Evolutionary conservation across 768 basidiomycete genomes (phyloP), one percentile per base, ranked within the genome.

Genomic region (Boletus subparvulus): DNA sequence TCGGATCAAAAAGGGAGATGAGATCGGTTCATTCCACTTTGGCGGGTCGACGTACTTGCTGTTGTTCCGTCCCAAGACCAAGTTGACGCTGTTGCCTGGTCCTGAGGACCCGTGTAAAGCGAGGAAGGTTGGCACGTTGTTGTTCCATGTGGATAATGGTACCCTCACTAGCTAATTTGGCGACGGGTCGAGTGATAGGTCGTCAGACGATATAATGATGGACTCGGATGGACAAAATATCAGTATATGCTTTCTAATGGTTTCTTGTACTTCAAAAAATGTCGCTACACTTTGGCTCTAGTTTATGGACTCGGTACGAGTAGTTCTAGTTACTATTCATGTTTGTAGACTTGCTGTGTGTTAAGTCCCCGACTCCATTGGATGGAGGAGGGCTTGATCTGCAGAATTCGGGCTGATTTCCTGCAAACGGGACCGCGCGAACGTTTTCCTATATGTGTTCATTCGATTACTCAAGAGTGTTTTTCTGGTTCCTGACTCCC

Each of bases 21-120:
- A 85, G 63, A 56, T 84, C 1, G 86, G 85, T 56, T 79, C 76
- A 72, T 83, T 87, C 77, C 84, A 85, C 62, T 85, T 85, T 69
- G 83, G 83, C 3, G 84, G 84, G 1, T 85, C 81, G 21, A 77
- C 80, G 1, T 75, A 81, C 55, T 69, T 75, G 54, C 58, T 80
- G 46, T 55, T 83, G 17, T 85, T 85, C 72, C 54, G 73, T 32
- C 67, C 69, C 17, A 59, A 73, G 51, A 68, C 68, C 41, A 43
- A 52, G 52, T 14, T 69, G 55, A 66, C 46, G 42, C 26, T 67
- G 45, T 40, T 63, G 45, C 55, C 61, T 17, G 63, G 58, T 37
- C 47, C 61, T 2, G 28, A 52, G 3, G 28, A 46, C 21, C 24
- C 54, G 2, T n/a, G 37, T 2, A 33, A 47, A 5, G 59, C 63